Conservation (phyloP, 2,329 filamentous ascomycete genomes). For the Westerdykella ornata region DNA sequence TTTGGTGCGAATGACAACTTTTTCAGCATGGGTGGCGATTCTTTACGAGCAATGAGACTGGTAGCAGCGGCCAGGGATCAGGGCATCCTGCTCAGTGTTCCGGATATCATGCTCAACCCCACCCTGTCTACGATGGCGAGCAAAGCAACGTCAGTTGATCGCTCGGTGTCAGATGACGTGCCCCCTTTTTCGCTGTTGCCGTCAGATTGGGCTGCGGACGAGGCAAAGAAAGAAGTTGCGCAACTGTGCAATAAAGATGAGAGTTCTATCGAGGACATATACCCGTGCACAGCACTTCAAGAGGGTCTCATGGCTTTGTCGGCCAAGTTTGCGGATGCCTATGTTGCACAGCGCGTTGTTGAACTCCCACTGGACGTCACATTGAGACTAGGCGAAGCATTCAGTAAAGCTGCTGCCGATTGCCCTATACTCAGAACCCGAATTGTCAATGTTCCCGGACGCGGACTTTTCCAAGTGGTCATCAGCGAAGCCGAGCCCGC, state of each 20-base stretch:
- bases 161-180: slow-evolving; percentile 17
- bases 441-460: slow-evolving; percentile 33
- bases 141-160: slow-evolving; percentile 20
- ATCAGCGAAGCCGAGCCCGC: slow-evolving; percentile 28
- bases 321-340: slow-evolving; percentile 32
- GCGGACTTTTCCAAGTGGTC: slow-evolving; percentile 37
- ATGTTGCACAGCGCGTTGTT: slow-evolving; percentile 36
- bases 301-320: slow-evolving; percentile 39
- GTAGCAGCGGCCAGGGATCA: slow-evolving; percentile 49
- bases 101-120: slow-evolving; percentile 49
- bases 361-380: slow-evolving; percentile 29
- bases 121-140: slow-evolving; percentile 43
- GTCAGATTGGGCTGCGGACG: slow-evolving; percentile 21
- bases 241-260: slow-evolving; percentile 23
- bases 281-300: slow-evolving; percentile 40
- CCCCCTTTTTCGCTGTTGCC: slow-evolving; percentile 31
- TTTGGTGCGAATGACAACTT: slow-evolving; percentile 38
- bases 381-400: slow-evolving; percentile 31
- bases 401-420: slow-evolving; percentile 28
- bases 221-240: slow-evolving; percentile 35
- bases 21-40: slow-evolving; percentile 46
- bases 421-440: slow-evolving; percentile 37
- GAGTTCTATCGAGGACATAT: slow-evolving; percentile 34
- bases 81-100: slow-evolving; percentile 48
- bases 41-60: slow-evolving; percentile 50